Base-by-base conservation (phyloP, 306 rosid species). In the Casuarina glauca region DNA sequence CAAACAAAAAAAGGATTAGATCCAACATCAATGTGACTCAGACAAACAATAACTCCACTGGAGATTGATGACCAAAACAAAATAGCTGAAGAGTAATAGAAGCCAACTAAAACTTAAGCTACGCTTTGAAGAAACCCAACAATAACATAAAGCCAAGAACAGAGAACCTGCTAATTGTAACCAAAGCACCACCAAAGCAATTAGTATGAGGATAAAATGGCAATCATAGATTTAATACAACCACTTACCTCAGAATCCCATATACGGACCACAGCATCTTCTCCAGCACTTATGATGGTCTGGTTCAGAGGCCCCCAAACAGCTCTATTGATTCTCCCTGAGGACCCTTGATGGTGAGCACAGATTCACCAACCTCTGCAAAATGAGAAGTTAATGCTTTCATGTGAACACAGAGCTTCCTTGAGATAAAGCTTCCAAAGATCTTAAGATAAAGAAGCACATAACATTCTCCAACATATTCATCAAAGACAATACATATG, bases 311-410 rank as follows among this genome's bases (percentile, higher is more conserved):
- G 97, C 17, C 98, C 98, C 98, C 98, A 95, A 63, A 92, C 80
- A 76, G 98, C 98, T 80, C 98, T 90, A 57, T 92, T 92, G 2
- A 95, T 89, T 85, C 98, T 78, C 98, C 97, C 73, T 88, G 95
- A 73, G 97, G 97, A 15, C 94, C 97, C 84, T 90, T 94, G 10
- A 95, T 54, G 26, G 86, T 77, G 46, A 89, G 87, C 76, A 82
- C 73, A 60, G 98, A 92, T 4, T 95, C 98, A n/a, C 84, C 91
- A 2, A 78, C 75, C 90, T 95, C 98, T 95, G 89, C 43, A 41
- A 80, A 48, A 81, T n/a, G 19, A 43, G 42, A 20, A 38, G 52
- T n/a, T 54, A 46, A 63, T 26, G 15, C 42, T 73, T 64, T 72
- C 1, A 61, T 20, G 45, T 44, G 2, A 10, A 42, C 49, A 52